Conservation (phyloP, 1,139 yeast species). For the Protomyces macrosporus region DNA sequence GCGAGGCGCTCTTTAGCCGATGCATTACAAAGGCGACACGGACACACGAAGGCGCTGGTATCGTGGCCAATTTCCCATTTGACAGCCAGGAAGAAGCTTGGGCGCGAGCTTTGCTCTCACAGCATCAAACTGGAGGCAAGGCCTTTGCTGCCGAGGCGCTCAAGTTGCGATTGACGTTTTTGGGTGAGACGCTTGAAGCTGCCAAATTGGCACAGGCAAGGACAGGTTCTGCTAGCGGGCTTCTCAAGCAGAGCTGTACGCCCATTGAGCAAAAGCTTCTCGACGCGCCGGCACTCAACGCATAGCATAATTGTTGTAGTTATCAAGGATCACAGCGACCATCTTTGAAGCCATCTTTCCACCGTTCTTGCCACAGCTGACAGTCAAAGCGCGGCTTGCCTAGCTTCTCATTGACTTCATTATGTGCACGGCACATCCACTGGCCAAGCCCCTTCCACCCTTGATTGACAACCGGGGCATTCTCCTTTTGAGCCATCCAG, state of each 20-base stretch:
- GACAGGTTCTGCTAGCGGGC: background rate
- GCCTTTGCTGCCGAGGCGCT: constrained; percentile 14
- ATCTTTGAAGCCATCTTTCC: constrained; percentile 45
- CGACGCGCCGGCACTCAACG: background rate
- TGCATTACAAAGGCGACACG: constrained; percentile 4
- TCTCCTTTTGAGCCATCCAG: constrained; percentile 49
- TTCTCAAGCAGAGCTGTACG: background rate
- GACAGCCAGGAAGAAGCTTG: constrained; percentile 4
- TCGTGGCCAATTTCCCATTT: constrained; percentile 10
- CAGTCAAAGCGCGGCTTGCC: constrained; percentile 87
- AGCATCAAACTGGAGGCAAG: background rate
- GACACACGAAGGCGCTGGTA: background rate
- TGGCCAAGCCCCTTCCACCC: constrained; percentile 74
- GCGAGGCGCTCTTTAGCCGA: background rate
- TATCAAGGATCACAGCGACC: constrained; percentile 31
- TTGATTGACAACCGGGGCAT: constrained; percentile 57
- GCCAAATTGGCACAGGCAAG: background rate
- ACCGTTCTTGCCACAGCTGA: constrained; percentile 81
- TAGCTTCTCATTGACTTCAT: constrained; percentile 74
- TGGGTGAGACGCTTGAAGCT: constrained; percentile 7
- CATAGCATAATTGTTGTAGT: background rate
- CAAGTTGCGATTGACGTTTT: constrained; percentile 10
- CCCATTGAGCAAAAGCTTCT: background rate
- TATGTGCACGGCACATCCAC: constrained; percentile 96
- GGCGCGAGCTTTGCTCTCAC: constrained; percentile 10